phyloP scores from a whole-genome alignment of 805 yeast species.

The Metschnikowia sp. region DNA sequence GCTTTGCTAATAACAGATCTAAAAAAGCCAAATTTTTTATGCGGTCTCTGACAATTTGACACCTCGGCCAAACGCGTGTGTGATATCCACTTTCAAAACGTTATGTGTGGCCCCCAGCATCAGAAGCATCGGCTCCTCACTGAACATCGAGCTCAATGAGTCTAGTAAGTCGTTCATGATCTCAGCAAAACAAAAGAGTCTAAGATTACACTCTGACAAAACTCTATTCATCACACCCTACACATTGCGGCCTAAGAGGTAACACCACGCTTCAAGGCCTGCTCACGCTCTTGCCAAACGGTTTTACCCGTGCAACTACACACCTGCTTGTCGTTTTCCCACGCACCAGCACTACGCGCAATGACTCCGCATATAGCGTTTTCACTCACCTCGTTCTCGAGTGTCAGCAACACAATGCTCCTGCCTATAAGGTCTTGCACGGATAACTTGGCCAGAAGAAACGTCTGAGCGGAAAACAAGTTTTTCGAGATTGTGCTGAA shows the following conservation, averaged over 20 bases:
- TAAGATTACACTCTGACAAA: too few relatives aligned
- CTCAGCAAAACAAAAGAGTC: too few relatives aligned
- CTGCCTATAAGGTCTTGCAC: conserved; percentile 71
- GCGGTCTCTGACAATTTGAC: too few relatives aligned
- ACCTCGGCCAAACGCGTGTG: too few relatives aligned
- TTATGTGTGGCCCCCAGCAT: too few relatives aligned
- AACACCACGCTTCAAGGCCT: conserved; percentile 63
- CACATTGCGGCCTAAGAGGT: conserved; percentile 15
- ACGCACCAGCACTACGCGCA: conserved; percentile 94
- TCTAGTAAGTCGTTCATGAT: background rate
- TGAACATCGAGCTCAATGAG: too few relatives aligned
- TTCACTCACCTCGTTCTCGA: conserved; percentile 35
- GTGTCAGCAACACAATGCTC: conserved; percentile 47
- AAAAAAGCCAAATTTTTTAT: too few relatives aligned
- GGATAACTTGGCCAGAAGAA: conserved; percentile 41
- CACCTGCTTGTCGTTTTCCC: conserved; percentile 93
- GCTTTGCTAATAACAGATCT: too few relatives aligned
- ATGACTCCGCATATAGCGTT: conserved; percentile 75
- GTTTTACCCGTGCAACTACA: conserved; percentile 96
- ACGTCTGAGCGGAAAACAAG: conserved; percentile 35
- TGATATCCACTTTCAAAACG: too few relatives aligned
- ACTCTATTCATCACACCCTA: too few relatives aligned
- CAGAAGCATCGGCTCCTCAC: too few relatives aligned
- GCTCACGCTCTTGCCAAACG: conserved; percentile 89
- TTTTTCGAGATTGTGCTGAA: conserved; percentile 6